A percentile compares a stretch with the other conserved stretches of the same genome.
phyloP scores from a whole-genome alignment of 2,329 filamentous ascomycete genomes.

The Trichoderma aggressivum region DNA sequence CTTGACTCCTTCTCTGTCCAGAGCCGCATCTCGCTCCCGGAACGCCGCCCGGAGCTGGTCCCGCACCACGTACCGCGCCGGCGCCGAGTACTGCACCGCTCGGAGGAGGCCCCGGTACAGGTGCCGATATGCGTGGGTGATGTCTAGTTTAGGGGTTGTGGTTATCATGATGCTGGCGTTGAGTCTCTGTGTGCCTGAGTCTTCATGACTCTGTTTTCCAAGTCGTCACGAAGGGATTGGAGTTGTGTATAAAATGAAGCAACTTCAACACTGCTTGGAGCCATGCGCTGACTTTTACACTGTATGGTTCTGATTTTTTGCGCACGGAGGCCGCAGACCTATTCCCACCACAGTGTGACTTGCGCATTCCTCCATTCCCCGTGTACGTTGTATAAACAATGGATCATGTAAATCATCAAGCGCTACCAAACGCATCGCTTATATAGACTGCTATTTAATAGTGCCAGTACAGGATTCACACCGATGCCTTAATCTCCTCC shows the following conservation, averaged over 20 bases:
- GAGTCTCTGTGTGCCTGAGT: too few relatives aligned
- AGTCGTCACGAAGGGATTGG: not conserved
- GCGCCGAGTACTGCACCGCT: constrained; percentile 69
- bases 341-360: not conserved
- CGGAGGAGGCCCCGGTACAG: constrained; percentile 65
- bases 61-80: constrained; percentile 60
- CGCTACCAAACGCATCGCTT: not conserved
- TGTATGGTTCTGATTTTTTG: not conserved
- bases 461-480: not conserved
- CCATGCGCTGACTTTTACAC: not conserved
- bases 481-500: not conserved
- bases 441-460: not conserved
- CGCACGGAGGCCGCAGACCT: not conserved
- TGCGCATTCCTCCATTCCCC: not conserved
- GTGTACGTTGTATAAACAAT: not conserved
- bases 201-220: not conserved
- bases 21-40: constrained; percentile 42
- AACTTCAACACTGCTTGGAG: not conserved
- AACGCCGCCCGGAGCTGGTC: constrained; percentile 60
- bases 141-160: constrained; percentile 34
- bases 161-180: not conserved
- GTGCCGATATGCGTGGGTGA: constrained; percentile 65
- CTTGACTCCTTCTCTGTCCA: constrained; percentile 51
- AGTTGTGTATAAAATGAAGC: not conserved
- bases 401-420: not conserved